Base-by-base conservation (phyloP, 768 basidiomycete species). In the Mycena sanguinolenta region DNA sequence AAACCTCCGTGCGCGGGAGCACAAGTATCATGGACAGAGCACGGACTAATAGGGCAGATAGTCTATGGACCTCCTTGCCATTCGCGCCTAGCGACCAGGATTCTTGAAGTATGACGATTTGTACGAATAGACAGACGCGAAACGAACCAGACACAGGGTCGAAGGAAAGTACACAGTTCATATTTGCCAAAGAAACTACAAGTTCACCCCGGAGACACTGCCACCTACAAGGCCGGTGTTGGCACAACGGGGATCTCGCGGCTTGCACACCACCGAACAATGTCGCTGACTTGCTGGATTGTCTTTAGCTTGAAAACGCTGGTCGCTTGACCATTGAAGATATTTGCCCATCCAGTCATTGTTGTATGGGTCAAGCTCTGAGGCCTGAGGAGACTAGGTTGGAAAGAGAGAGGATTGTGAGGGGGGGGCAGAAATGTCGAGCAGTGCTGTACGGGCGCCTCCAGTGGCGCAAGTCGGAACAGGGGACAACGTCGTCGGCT, bases 191-290 rank as follows among this genome's bases (percentile, higher is more conserved):
- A 70, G 89, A 96, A 60, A 99, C 83, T 60, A 99, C 87, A 71
- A 99, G 81, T 81, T 99, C 98, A 78, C 97, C 92, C 73, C 90
- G 84, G 44, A 96, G 78, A 0, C 93, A 71, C 96, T 91, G 42
- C 98, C 98, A 64, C 97, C 98, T 42, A 99, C 98, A 16, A 99
- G 88, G 19, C 98, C 98, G 0, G 98, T 99, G 83, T 99, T 99
- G 98, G 98, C 2, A 98, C 96, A 63, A 99, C 88, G n/a, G 91
- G 92, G 49, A 99, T 93, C 63, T 88, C 86, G 65, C 90, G 87
- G 63, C 91, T 85, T 74, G 92, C 90, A 81, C 98, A 99, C 85
- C 91, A 95, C 77, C 91, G 92, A 77, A 99, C 85, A 63, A 98
- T 93, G 74, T 92, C 84, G 79, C 92, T 93, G 78, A 99, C 96